Conservation (phyloP, 371 early-diverging fungal genomes). For the Ordospora pajunii region DNA sequence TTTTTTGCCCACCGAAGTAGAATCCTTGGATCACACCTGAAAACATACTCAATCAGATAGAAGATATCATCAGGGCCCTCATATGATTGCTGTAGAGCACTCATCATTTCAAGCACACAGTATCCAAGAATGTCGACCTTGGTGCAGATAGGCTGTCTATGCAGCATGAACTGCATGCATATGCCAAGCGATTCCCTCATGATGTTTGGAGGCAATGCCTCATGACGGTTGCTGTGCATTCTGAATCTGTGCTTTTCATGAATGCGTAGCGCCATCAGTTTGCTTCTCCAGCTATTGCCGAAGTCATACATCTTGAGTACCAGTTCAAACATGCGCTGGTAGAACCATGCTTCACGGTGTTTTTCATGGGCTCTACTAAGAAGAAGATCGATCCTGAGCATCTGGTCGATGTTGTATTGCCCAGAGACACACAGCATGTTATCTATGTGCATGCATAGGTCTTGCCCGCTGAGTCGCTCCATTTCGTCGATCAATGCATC, state of each 20-base stretch:
- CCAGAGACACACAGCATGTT: neutral
- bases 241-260: constrained; percentile 1
- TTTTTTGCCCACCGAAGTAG: constrained; percentile 10
- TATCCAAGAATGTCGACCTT: neutral
- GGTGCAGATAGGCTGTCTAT: neutral
- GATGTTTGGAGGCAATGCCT: neutral
- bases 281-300: neutral
- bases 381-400: neutral
- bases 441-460: neutral
- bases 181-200: neutral
- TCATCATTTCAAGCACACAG: neutral
- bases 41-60: constrained; percentile 12
- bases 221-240: neutral
- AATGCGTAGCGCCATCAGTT: neutral
- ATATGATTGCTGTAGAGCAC: neutral
- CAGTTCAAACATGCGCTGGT: neutral
- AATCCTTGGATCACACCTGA: neutral
- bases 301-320: neutral
- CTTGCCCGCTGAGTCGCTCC: neutral
- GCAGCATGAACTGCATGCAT: neutral
- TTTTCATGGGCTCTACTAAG: neutral
- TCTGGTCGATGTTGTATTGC: neutral
- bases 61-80: constrained; percentile 5
- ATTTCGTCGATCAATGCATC: neutral
- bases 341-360: neutral